Conservation (phyloP, 768 basidiomycete genomes). For the Daedaleopsis sinensis region DNA sequence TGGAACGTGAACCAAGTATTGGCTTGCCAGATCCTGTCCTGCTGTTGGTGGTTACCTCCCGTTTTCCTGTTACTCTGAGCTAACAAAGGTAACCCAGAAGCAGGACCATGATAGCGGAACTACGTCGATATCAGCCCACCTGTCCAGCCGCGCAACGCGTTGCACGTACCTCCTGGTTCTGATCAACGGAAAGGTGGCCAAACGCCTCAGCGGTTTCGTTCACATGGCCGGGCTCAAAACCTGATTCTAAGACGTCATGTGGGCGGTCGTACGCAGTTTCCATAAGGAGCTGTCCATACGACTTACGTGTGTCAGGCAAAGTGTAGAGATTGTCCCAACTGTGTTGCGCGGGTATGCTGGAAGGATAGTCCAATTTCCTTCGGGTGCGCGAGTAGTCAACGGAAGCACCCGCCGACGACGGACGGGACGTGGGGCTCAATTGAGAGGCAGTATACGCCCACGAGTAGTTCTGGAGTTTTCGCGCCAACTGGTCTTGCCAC, state of each 20-base stretch:
- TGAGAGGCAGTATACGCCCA: slow-evolving; percentile 6
- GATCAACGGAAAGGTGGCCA: slow-evolving; percentile 74
- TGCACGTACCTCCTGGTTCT: slow-evolving; percentile 65
- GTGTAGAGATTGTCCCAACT: slow-evolving; percentile 15
- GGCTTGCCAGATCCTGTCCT: slow-evolving; percentile 35
- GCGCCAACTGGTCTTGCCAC: slow-evolving; percentile 77
- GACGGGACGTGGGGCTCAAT: slow-evolving; percentile 14
- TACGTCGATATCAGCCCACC: slow-evolving; percentile 33
- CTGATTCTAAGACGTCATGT: background rate
- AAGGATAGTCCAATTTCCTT: slow-evolving; percentile 11
- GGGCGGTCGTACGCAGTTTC: background rate
- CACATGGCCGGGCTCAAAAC: slow-evolving; percentile 16
- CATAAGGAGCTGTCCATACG: background rate
- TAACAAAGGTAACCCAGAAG: slow-evolving; percentile 78
- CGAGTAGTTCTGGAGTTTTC: slow-evolving; percentile 38
- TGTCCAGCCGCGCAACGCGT: slow-evolving; percentile 9
- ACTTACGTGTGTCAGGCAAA: slow-evolving; percentile 15
- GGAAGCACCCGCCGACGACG: slow-evolving; percentile 14
- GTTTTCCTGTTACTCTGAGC: slow-evolving; percentile 66
- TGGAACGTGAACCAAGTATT: too few relatives aligned
- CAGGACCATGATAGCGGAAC: slow-evolving; percentile 84
- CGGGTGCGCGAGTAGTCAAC: slow-evolving; percentile 15
- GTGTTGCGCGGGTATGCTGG: background rate
- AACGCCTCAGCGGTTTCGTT: slow-evolving; percentile 56
- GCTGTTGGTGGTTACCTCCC: slow-evolving; percentile 66